Conservation (phyloP, 805 yeast species). For the Ogataea philodendri region DNA sequence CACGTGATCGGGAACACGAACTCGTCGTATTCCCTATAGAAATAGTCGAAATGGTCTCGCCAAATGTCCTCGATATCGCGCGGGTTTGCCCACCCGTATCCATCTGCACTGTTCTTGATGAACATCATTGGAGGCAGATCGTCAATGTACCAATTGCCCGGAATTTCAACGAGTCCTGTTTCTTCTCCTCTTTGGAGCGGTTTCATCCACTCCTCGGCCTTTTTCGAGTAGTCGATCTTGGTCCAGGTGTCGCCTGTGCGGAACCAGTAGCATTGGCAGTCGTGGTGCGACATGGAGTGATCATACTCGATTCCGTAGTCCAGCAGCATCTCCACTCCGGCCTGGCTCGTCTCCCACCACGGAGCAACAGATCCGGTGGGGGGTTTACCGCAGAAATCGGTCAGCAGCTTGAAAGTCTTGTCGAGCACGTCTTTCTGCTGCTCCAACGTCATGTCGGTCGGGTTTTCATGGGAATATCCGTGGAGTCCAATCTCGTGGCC, state of each 20-base stretch:
- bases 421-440: slow-evolving; percentile 37
- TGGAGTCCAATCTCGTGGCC: slow-evolving; percentile 40
- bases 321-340: slow-evolving; percentile 34
- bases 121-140: slow-evolving; percentile 42
- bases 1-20: slow-evolving; percentile 39
- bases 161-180: slow-evolving; percentile 38
- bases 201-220: slow-evolving; percentile 39
- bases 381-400: slow-evolving; percentile 37
- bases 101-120: slow-evolving; percentile 33
- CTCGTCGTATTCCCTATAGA: slow-evolving; percentile 38
- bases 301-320: slow-evolving; percentile 39
- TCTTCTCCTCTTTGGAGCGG: slow-evolving; percentile 34
- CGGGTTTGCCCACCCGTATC: slow-evolving; percentile 37
- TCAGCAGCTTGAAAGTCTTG: slow-evolving; percentile 32
- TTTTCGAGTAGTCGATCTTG: slow-evolving; percentile 35
- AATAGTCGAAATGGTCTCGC: slow-evolving; percentile 40
- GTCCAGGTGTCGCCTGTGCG: slow-evolving; percentile 39
- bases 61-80: slow-evolving; percentile 38
- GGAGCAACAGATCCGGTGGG: slow-evolving; percentile 39
- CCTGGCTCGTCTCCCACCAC: slow-evolving; percentile 39
- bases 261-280: slow-evolving; percentile 38
- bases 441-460: slow-evolving; percentile 35
- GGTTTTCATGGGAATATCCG: slow-evolving; percentile 40
- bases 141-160: slow-evolving; percentile 39
- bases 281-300: slow-evolving; percentile 38